Conservation (phyloP, 2,329 filamentous ascomycete genomes). For the Tetracladium maxilliforme region DNA sequence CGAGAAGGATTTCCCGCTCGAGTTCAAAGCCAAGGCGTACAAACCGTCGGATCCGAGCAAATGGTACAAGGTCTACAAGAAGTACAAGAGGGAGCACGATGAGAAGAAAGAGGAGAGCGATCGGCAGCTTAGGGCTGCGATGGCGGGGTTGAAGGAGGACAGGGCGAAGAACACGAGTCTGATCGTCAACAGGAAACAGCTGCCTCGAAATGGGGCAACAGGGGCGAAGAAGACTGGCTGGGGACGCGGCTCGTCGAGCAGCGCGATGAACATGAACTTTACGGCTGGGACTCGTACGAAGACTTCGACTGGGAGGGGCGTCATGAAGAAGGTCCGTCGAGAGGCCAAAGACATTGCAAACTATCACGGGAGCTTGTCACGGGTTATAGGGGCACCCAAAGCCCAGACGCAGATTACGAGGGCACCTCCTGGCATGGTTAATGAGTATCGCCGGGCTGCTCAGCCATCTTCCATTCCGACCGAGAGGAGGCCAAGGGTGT, state of each 20-base stretch:
- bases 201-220: too few species aligned
- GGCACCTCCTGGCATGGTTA: conserved; percentile 38
- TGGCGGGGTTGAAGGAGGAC: conserved; percentile 40
- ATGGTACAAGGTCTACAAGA: conserved; percentile 68
- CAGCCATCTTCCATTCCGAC: conserved; percentile 18
- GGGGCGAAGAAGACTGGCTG: too few species aligned
- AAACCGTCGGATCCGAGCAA: conserved; percentile 49
- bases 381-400: background rate
- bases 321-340: conserved; percentile 39
- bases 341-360: conserved; percentile 33
- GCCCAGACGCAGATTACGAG: conserved; percentile 20
- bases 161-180: conserved; percentile 41
- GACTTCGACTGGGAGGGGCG: conserved; percentile 31
- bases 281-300: conserved; percentile 34
- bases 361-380: background rate
- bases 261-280: too few species aligned
- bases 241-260: too few species aligned
- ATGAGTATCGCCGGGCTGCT: conserved; percentile 30
- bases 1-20: conserved; percentile 57
- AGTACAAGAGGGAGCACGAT: conserved; percentile 46
- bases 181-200: conserved; percentile 43
- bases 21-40: conserved; percentile 43
- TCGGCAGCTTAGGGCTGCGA: conserved; percentile 33
- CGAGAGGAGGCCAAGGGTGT: conserved; percentile 8
- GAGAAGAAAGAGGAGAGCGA: conserved; percentile 41